Base-by-base conservation (phyloP, 1,139 yeast genomes). In the Suhomyces atakaporum region DNA sequence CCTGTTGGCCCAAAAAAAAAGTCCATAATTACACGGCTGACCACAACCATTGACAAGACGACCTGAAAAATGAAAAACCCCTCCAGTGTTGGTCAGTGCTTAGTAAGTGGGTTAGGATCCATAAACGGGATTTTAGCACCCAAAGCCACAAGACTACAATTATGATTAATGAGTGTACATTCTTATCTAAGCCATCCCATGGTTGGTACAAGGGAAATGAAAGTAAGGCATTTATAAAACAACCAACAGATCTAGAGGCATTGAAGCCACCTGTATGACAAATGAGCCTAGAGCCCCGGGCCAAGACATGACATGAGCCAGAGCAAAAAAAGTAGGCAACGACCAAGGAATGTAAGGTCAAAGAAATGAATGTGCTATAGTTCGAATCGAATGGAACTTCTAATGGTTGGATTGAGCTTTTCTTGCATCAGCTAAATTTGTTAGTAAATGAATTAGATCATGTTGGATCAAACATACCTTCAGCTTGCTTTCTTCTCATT, bases 401-500 rank as follows among this genome's bases (percentile, higher is more conserved):
- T 18, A 35, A 16, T 25, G 28, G 10, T 35, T 35, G 25, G 25
- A 16, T 16, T 73, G 81, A 22, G 78, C 81, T 51, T 72, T 80
- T 50, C 69, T 71, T 27, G 84, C 87, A 54, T 82, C 84, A 21
- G 88, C 88, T 63, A 48, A 10, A n/a, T n/a, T 10, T 8, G 45
- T 39, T 42, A 42, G 45, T 39, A 34, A n/a, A n/a, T n/a, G n/a
- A n/a, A n/a, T n/a, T n/a, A n/a, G 12, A n/a, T 9, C 5, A 5
- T 5, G 6, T 12, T n/a, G 11, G 10, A n/a, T 21, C 6, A 7
- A 15, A 77, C 84, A 50, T 70, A 77, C 89, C 87, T 45, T 81
- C 85, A 27, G 81, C 83, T 65, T 90, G 97, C 61, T 90, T 90
- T 52, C 77, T 79, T 60, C 97, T 80, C 78, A 89, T 76, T 51